Conservation (phyloP, 148 eudicot genomes). For the Gaultheria prostrata region DNA sequence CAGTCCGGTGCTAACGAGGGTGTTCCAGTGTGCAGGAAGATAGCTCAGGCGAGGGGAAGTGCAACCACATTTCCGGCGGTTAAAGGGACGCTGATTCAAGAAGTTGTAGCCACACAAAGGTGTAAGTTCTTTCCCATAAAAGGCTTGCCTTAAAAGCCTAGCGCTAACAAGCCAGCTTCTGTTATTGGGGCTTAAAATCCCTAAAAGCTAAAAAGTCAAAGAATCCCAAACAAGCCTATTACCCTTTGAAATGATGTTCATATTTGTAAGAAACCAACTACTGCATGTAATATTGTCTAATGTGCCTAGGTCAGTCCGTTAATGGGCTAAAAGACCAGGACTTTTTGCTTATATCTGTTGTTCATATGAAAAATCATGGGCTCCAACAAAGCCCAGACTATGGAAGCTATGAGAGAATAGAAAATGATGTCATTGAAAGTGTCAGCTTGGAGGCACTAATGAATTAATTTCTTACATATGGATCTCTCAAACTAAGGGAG, state of each 20-base stretch:
- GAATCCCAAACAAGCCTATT: background rate
- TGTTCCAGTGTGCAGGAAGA: too few species aligned
- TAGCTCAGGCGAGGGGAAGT: too few species aligned
- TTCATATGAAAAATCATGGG: background rate
- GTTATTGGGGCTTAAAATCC: background rate
- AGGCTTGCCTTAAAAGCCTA: background rate
- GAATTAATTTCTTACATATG: background rate
- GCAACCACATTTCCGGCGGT: too few species aligned
- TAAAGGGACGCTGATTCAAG: too few species aligned
- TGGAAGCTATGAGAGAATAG: background rate
- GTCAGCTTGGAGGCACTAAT: background rate
- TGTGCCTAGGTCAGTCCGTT: background rate
- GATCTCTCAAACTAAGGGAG: background rate
- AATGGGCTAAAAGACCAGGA: background rate
- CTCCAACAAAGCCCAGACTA: background rate
- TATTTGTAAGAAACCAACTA: background rate
- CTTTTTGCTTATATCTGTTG: background rate
- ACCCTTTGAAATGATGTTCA: background rate
- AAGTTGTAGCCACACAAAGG: background rate
- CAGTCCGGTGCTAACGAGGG: too few species aligned
- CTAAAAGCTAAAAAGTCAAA: background rate
- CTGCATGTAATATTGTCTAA: background rate
- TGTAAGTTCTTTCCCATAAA: background rate
- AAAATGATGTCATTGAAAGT: background rate
- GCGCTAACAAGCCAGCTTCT: background rate